Conservation (phyloP, 106 monocot species). For the Phalaenopsis equestris region DNA sequence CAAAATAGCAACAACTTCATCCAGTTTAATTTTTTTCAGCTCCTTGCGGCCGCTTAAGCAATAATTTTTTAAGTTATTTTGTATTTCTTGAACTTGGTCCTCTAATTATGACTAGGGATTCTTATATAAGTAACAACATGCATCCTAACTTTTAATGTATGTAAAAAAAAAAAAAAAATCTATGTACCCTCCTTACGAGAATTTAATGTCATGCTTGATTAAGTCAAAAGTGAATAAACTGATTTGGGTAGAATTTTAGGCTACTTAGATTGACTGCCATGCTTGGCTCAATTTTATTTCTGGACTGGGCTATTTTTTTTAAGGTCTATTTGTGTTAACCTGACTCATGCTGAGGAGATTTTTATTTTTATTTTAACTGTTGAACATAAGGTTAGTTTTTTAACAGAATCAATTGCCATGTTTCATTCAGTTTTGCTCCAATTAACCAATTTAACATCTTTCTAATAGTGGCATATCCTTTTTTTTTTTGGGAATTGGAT, state of each 20-base stretch:
- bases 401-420: not conserved
- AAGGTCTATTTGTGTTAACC: not conserved
- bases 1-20: not conserved
- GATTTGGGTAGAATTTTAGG: not conserved
- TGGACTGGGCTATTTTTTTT: not conserved
- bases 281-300: not conserved
- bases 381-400: not conserved
- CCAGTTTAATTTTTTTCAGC: not conserved
- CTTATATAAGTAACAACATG: not conserved
- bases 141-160: not conserved
- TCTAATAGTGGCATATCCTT: not conserved
- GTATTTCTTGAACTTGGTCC: not conserved
- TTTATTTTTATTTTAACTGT: not conserved
- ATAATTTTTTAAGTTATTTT: not conserved
- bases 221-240: too few relatives aligned
- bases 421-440: not conserved
- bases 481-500: too few relatives aligned
- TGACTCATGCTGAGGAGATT: too few relatives aligned
- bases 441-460: not conserved
- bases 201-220: too few relatives aligned
- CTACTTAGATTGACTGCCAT: not conserved
- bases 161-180: not conserved
- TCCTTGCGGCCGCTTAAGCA: not conserved
- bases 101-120: not conserved
- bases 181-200: not conserved